Conservation (phyloP, 2,329 filamentous ascomycete species). For the Chrysoporthe cubensis region DNA sequence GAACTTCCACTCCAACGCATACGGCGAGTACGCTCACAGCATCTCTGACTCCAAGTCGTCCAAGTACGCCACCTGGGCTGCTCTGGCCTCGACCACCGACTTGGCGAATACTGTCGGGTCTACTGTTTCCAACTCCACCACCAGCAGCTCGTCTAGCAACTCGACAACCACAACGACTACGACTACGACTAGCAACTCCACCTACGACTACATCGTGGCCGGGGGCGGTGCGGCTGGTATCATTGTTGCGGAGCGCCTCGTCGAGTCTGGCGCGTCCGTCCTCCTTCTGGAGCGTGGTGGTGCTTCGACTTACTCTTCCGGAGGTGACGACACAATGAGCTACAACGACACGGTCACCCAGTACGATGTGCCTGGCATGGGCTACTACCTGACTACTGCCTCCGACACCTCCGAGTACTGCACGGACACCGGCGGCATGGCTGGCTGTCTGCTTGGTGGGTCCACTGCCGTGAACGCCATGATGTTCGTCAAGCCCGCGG, state of each 20-base stretch:
- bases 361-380: slow-evolving; percentile 39
- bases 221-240: slow-evolving; percentile 44
- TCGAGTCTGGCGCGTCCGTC: slow-evolving; percentile 42
- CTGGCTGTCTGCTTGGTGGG: slow-evolving; percentile 44
- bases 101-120: background rate
- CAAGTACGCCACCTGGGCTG: slow-evolving; percentile 36
- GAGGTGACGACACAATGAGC: slow-evolving; percentile 36
- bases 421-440: slow-evolving; percentile 41
- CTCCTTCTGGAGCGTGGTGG: slow-evolving; percentile 45
- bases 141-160: slow-evolving; percentile 10
- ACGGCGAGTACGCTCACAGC: slow-evolving; percentile 42
- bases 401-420: slow-evolving; percentile 37
- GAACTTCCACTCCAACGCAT: slow-evolving; percentile 42
- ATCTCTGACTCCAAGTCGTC: slow-evolving; percentile 40
- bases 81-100: slow-evolving; percentile 31
- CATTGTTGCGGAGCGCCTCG: slow-evolving; percentile 41
- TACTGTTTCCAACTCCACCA: background rate
- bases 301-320: slow-evolving; percentile 39
- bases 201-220: slow-evolving; percentile 46
- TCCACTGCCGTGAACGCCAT: slow-evolving; percentile 41
- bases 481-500: slow-evolving; percentile 40
- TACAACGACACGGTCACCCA: slow-evolving; percentile 41
- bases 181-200: slow-evolving; percentile 38
- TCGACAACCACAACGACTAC: slow-evolving; percentile 31
- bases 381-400: slow-evolving; percentile 33